These are phyloP conservation scores for Thamnidium elegans DNA, from an alignment of 192 early-diverging fungal genomes.

Conservation along the genomic window DNA sequence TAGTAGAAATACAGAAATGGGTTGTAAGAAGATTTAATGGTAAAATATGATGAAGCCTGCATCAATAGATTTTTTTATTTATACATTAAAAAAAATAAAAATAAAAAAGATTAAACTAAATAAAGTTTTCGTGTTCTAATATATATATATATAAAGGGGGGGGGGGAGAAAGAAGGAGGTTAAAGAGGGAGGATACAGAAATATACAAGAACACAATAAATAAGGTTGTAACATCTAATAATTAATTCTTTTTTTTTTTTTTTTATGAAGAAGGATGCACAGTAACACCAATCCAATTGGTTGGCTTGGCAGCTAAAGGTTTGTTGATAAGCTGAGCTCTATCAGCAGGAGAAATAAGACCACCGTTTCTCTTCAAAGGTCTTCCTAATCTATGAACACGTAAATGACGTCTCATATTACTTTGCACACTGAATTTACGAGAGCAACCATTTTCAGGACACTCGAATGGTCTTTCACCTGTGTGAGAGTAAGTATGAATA, in stretches of 20 bases:
- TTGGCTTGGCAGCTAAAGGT: constrained; percentile 16
- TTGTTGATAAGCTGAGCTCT: constrained; percentile 10
- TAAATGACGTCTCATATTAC: constrained; percentile 35
- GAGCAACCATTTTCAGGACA: constrained; percentile 41
- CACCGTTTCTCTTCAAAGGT: constrained; percentile 37
- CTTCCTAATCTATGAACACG: constrained; percentile 35
- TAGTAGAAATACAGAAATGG: constrained; percentile 44
- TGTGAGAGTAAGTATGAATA: constrained; percentile 62
- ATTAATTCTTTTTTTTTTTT: not conserved
- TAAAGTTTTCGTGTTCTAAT: too few species aligned
- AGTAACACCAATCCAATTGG: constrained; percentile 18
- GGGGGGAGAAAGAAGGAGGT: not conserved
- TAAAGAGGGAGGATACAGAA: not conserved
- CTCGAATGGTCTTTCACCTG: constrained; percentile 58
- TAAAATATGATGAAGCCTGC: too few species aligned
- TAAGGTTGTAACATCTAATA: not conserved
- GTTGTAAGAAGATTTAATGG: not conserved
- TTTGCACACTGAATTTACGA: constrained; percentile 31
- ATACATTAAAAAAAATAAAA: constrained; percentile 7
- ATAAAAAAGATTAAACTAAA: not conserved
- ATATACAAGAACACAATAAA: not conserved
- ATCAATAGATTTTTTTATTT: too few species aligned
- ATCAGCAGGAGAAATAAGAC: constrained; percentile 13
- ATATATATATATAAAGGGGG: not conserved
- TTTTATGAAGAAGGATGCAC: constrained; percentile 3